Conservation (phyloP, 1,139 yeast genomes). For the Trichomonascaceae sp. region DNA sequence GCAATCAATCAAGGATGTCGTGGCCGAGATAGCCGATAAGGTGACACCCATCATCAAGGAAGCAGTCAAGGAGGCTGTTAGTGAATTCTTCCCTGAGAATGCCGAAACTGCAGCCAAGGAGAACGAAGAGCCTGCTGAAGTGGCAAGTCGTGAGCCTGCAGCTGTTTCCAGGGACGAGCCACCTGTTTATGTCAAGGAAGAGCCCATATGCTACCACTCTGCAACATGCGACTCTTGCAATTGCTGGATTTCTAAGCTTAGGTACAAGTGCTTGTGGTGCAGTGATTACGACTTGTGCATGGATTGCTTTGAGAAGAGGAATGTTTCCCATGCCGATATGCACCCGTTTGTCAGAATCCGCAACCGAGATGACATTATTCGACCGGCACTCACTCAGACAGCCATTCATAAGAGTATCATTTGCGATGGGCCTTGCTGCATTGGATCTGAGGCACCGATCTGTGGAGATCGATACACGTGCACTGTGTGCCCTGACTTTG, state of each 20-base stretch:
- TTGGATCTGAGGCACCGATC: constrained; percentile 23
- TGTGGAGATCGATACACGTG: constrained; percentile 47
- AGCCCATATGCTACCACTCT: constrained; percentile 9
- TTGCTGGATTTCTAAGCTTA: constrained; percentile 18
- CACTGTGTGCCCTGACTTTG: constrained; percentile 44
- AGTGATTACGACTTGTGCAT: constrained; percentile 48
- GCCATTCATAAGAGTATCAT: constrained; percentile 12
- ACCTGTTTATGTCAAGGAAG: neutral
- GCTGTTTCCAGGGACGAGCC: neutral
- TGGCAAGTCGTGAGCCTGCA: too few relatives aligned
- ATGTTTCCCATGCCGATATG: constrained; percentile 16
- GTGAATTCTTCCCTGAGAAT: neutral
- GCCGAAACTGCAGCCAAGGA: neutral
- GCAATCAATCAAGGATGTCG: neutral
- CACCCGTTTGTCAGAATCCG: constrained; percentile 21
- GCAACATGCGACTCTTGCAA: constrained; percentile 22
- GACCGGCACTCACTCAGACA: neutral
- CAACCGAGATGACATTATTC: constrained; percentile 2
- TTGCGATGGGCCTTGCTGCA: constrained; percentile 43
- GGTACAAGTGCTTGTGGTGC: constrained; percentile 48
- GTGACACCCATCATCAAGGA: neutral
- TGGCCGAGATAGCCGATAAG: neutral
- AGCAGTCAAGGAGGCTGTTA: neutral
- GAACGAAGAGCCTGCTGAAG: neutral
- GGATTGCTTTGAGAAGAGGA: constrained; percentile 29